A percentile compares a stretch with the other conserved stretches of the same genome.
phyloP scores from a whole-genome alignment of 768 basidiomycete genomes.

The Termitomyces sp. region DNA sequence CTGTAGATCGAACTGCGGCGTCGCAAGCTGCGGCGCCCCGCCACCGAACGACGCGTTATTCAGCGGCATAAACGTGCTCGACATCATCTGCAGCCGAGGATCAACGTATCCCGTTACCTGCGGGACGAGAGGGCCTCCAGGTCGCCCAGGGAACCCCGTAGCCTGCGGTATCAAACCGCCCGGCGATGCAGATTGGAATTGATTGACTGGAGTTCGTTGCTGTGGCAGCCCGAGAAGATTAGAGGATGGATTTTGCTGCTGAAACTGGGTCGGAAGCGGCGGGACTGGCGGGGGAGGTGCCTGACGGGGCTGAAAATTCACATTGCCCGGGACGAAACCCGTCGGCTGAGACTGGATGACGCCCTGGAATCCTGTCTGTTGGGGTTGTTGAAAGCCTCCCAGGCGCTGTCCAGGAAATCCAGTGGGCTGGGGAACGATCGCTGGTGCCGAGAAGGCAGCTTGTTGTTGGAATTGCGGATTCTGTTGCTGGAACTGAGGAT shows the following conservation, averaged over 20 bases:
- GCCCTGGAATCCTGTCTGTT: constrained; percentile 46
- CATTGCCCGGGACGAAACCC: constrained; percentile 34
- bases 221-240: constrained; percentile 29
- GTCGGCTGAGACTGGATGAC: constrained; percentile 51
- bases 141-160: constrained; percentile 51
- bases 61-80: constrained; percentile 86
- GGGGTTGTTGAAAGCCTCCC: constrained; percentile 50
- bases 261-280: constrained; percentile 56
- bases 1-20: constrained; percentile 64
- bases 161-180: constrained; percentile 46
- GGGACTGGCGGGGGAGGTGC: constrained; percentile 51
- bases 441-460: constrained; percentile 29
- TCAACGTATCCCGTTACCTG: constrained; percentile 81
- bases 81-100: constrained; percentile 84
- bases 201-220: constrained; percentile 35
- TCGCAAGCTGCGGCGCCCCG: constrained; percentile 60
- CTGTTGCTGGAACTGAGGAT: not conserved
- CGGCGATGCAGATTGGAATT: constrained; percentile 56
- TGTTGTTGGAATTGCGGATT: constrained; percentile 19
- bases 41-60: constrained; percentile 38
- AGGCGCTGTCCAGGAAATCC: constrained; percentile 42
- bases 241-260: constrained; percentile 38
- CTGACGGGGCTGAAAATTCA: constrained; percentile 33
- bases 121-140: constrained; percentile 47
- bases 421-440: constrained; percentile 59